Conservation (phyloP, 2,329 filamentous ascomycete species). For the Stagonosporopsis tanaceti region DNA sequence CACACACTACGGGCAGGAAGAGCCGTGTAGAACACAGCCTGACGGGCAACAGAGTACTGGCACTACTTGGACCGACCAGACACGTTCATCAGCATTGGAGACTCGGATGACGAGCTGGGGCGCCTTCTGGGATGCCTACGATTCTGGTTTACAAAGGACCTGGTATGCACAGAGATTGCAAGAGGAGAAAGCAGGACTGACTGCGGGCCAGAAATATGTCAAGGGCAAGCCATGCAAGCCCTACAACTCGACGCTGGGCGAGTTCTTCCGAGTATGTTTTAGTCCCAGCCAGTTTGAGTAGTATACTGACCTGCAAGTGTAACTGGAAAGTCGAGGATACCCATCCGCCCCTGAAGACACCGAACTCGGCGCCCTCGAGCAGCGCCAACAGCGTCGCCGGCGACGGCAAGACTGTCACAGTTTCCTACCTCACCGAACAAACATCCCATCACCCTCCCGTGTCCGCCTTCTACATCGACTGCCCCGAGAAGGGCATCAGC, state of each 20-base stretch:
- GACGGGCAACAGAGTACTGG: conserved; percentile 79
- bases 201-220: conserved; percentile 78
- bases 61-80: conserved; percentile 96
- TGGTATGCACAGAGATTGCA: conserved; percentile 59
- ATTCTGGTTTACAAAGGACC: conserved; percentile 98
- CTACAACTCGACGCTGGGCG: conserved; percentile 95
- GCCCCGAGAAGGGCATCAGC: conserved; percentile 86
- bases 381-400: conserved; percentile 47
- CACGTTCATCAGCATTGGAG: conserved; percentile 83
- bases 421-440: conserved; percentile 96
- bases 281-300: background rate
- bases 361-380: conserved; percentile 52
- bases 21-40: conserved; percentile 26
- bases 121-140: conserved; percentile 94
- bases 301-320: conserved; percentile 64
- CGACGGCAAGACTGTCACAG: conserved; percentile 67
- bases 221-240: conserved; percentile 99
- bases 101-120: conserved; percentile 88
- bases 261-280: conserved; percentile 85
- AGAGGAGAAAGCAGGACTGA: conserved; percentile 27
- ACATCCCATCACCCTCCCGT: conserved; percentile 98
- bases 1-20: background rate
- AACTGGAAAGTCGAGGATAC: conserved; percentile 93
- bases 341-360: conserved; percentile 65
- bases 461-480: conserved; percentile 93